Evolutionary conservation across 192 early-diverging fungal species (phyloP), one percentile per base, ranked within the genome.

Genomic region (Coemansia sp.): DNA sequence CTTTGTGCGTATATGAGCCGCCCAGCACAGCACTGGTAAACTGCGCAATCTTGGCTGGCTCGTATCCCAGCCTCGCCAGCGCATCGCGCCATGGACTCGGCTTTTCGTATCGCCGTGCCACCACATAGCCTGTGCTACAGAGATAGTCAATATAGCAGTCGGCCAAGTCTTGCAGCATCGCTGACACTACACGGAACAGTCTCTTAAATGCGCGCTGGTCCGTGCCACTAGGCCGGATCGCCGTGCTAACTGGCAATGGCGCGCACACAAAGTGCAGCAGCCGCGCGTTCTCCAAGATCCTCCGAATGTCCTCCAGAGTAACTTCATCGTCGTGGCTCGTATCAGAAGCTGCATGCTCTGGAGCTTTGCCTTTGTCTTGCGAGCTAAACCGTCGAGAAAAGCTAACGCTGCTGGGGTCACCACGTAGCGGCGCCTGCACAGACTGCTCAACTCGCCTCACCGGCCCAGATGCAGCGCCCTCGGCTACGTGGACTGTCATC

Each of bases 211-310:
- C 73, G 14, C 59, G 78, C 56, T 56, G 55, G 22, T 72, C 78
- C 1, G 65, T 63, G 21, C 65, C 56, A 9, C 57, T 52, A 1
- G 78, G 73, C 60, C 56, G 72, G 35, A 81, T 70, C 9, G 73
- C 43, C n/a, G 58, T 61, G 38, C 69, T 62, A 2, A 81, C 52
- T 17, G 73, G 78, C 27, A 81, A 50, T 29, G 78, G 78, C 22
- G 78, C 78, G 22, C 78, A 81, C 29, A 81, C 78, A 69, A 69
- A 81, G 60, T 81, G 78, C 38, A 81, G 52, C 63, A 81, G 48
- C 1, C 78, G 69, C 5, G 78, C 78, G 24, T 66, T 81, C n/a
- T 69, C 78, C 63, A 81, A 69, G 43, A 81, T 71, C 73, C 62
- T 60, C 27, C 60, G 29, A 10, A 81, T 81, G 22, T 75, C 73